Base-by-base conservation (phyloP, 192 early-diverging fungal species). In the Coemansia sp. region DNA sequence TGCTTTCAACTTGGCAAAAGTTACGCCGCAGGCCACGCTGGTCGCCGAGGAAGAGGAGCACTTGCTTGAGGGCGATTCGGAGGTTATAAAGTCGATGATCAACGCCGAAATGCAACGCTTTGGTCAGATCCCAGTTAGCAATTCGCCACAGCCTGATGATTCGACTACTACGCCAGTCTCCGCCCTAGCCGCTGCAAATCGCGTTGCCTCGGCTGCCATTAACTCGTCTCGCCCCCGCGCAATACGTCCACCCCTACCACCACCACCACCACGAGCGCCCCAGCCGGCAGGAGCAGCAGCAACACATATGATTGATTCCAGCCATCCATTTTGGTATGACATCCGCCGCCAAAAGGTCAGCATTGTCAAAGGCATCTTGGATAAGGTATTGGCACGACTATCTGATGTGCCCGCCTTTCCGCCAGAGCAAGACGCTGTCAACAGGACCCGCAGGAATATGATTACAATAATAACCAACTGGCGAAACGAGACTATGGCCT, bases 31-130 rank as follows among this genome's bases (percentile, higher is more conserved):
- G 30, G 74, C 79, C 3, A 82, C 79, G 62, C 53, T 82, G 39
- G 26, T 82, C 1, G 79, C 70, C 4, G 73, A 82, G 21, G 79
- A 76, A 47, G 71, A 82, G 23, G 79, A 82, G 2, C 14, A 62
- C 1, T 14, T 72, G 46, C 57, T 53, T 17, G 35, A 46, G 1
- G 72, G 55, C 8, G 77, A 66, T 21, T 13, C 32, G 43, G 73
- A 50, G 17, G 30, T 33, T 49, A 39, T 79, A 0, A 32, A 70
- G 10, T 40, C 38, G 1, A 37, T 71, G 50, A 46, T 74, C 17
- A 44, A 40, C 14, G 40, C 30, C 30, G 77, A 79, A 33, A 57
- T 71, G 62, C 68, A 72, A 52, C 68, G 77, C 1, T 66, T 79
- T 23, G 77, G 77, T 2, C 62, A 68, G 60, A 11, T 68, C 4